phyloP scores from a whole-genome alignment of 2,329 filamentous ascomycete species.

The Apiospora sp. region DNA sequence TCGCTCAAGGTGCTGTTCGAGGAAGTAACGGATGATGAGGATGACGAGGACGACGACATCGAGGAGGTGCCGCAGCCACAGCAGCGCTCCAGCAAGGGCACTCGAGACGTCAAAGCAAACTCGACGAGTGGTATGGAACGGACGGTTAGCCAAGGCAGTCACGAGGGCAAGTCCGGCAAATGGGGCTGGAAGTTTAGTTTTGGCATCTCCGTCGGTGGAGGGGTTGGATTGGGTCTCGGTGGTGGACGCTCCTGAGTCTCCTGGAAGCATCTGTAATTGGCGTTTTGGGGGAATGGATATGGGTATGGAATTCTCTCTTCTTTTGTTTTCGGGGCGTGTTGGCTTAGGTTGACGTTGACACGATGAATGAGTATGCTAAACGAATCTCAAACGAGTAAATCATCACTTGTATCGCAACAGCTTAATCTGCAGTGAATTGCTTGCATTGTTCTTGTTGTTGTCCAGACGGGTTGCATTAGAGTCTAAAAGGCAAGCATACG shows the following conservation, averaged over 20 bases:
- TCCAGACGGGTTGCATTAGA: slow-evolving; percentile 59
- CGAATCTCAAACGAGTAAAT: background rate
- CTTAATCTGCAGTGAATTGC: slow-evolving; percentile 26
- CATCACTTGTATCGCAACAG: slow-evolving; percentile 17
- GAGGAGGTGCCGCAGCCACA: slow-evolving; percentile 21
- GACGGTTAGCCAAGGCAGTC: slow-evolving; percentile 30
- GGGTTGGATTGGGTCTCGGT: slow-evolving; percentile 22
- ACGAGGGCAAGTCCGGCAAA: slow-evolving; percentile 28
- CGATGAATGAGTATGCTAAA: background rate
- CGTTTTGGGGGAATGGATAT: slow-evolving; percentile 1
- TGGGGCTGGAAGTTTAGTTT: slow-evolving; percentile 39
- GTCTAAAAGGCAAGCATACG: slow-evolving; percentile 61
- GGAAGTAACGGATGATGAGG: slow-evolving; percentile 52
- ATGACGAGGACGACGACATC: slow-evolving; percentile 30
- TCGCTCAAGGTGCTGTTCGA: slow-evolving; percentile 72
- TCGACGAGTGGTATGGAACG: slow-evolving; percentile 28
- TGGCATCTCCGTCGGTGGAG: slow-evolving; percentile 37
- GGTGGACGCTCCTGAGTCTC: slow-evolving; percentile 4
- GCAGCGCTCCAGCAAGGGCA: slow-evolving; percentile 18
- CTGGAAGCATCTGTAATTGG: background rate
- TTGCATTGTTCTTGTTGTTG: slow-evolving; percentile 61
- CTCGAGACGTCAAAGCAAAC: slow-evolving; percentile 6
- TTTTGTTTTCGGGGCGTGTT: background rate
- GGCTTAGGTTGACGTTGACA: background rate
- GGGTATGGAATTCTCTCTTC: background rate